Percentiles rank a stretch among this genome's conserved stretches.
These are phyloP conservation scores for Tubosaeta brunneosetosa DNA, from an alignment of 768 basidiomycete species.

Conservation along the genomic window DNA sequence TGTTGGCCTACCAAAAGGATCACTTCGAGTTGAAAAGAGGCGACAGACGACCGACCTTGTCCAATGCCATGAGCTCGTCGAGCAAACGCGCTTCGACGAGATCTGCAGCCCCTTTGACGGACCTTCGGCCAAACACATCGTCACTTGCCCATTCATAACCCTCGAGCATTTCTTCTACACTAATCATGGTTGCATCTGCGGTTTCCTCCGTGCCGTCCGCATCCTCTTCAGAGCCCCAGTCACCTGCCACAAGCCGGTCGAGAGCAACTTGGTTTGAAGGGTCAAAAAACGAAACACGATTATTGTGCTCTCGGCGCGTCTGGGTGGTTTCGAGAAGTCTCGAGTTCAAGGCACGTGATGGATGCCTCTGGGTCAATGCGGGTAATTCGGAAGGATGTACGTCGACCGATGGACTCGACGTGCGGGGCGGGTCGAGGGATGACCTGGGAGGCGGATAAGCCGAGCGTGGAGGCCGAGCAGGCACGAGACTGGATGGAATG, in stretches of 20 bases:
- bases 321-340: constrained; percentile 30
- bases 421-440: constrained; percentile 17
- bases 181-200: constrained; percentile 77
- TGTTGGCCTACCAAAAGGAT: constrained; percentile 60
- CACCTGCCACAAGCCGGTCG: constrained; percentile 59
- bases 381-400: constrained; percentile 15
- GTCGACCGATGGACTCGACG: constrained; percentile 16
- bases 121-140: constrained; percentile 62
- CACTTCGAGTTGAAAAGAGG: background rate
- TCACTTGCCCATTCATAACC: constrained; percentile 96
- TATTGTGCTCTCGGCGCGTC: constrained; percentile 54
- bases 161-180: constrained; percentile 98
- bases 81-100: constrained; percentile 85
- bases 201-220: constrained; percentile 65
- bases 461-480: constrained; percentile 17
- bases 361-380: constrained; percentile 19
- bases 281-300: constrained; percentile 79
- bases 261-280: constrained; percentile 69
- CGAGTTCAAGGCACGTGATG: constrained; percentile 27
- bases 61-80: constrained; percentile 88
- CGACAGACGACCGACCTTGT: constrained; percentile 58
- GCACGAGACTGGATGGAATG: constrained; percentile 24
- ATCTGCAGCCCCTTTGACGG: constrained; percentile 73
- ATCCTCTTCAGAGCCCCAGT: constrained; percentile 43
- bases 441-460: constrained; percentile 10